These are phyloP conservation scores for Monilinia aucupariae DNA, from an alignment of 2,329 filamentous ascomycete species.

Conservation along the genomic window DNA sequence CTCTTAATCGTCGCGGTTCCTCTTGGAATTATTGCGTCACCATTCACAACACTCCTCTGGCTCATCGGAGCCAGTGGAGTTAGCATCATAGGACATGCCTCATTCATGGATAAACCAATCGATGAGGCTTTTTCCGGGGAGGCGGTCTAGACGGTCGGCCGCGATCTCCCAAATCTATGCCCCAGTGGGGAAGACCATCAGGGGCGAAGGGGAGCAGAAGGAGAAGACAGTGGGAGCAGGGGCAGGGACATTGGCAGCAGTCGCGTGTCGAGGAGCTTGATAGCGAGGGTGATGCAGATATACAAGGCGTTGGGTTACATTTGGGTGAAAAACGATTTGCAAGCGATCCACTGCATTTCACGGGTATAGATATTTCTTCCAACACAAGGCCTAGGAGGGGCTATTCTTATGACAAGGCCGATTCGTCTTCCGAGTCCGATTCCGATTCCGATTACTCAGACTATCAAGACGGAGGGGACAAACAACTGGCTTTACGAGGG, in stretches of 20 bases:
- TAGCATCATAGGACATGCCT: constrained; percentile 88
- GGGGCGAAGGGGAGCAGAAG: constrained; percentile 69
- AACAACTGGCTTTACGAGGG: constrained; percentile 48
- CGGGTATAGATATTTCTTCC: constrained; percentile 52
- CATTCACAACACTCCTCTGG: constrained; percentile 83
- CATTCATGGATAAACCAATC: constrained; percentile 96
- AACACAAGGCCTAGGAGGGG: constrained; percentile 26
- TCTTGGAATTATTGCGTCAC: constrained; percentile 77
- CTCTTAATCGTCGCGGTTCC: constrained; percentile 79
- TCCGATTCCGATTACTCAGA: constrained; percentile 39
- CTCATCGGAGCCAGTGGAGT: constrained; percentile 92
- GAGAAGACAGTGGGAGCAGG: constrained; percentile 47
- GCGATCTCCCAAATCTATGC: constrained; percentile 93
- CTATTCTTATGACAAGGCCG: constrained; percentile 41
- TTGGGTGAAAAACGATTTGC: constrained; percentile 46
- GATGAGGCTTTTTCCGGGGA: constrained; percentile 99
- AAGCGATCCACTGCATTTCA: constrained; percentile 57
- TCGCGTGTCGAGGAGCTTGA: constrained; percentile 61
- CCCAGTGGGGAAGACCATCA: constrained; percentile 99
- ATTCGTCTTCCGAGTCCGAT: constrained; percentile 34
- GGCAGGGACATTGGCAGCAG: constrained; percentile 46
- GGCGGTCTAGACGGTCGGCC: constrained; percentile 99
- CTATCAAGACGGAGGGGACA: constrained; percentile 47
- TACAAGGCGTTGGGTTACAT: constrained; percentile 49
- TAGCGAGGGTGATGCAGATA: constrained; percentile 48